Base-by-base conservation (phyloP, 495 filamentous ascomycete species). In the Patellaria atrata region DNA sequence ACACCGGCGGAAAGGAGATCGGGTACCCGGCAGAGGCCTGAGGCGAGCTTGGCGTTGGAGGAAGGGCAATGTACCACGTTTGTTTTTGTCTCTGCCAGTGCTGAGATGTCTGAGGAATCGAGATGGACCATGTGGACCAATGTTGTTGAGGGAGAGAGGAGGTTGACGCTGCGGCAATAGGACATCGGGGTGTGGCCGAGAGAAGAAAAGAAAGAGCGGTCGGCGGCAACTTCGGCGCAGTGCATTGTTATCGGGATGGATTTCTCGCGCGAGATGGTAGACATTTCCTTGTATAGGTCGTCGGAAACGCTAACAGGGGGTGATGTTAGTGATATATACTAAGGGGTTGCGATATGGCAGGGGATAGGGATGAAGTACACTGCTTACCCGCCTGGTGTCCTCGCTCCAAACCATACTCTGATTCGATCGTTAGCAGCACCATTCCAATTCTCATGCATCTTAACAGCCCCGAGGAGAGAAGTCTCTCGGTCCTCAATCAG, bases 331-430 rank as follows among this genome's bases (percentile, higher is more conserved):
- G n/a, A n/a, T n/a, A n/a, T n/a, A n/a, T n/a, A n/a, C n/a, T n/a
- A n/a, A n/a, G n/a, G n/a, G n/a, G n/a, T n/a, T n/a, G n/a, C n/a
- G n/a, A n/a, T n/a, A n/a, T n/a, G n/a, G n/a, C n/a, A n/a, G n/a
- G n/a, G n/a, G n/a, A n/a, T n/a, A n/a, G n/a, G n/a, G n/a, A n/a
- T n/a, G n/a, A n/a, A n/a, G n/a, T n/a, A n/a, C n/a, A n/a, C n/a
- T n/a, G n/a, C n/a, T n/a, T n/a, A n/a, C n/a, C 62, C 62, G 30
- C 65, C 61, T 9, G 65, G 62, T 5, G 65, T 66, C 23, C 61
- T 51, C 1, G 63, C 64, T 11, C 62, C 63, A 45, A 66, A 65
- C 65, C 65, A 68, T 5, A 68, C 61, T 1, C 58, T 51, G 23
- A 68, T 63, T 3, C 65, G 50, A 33, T 60, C 62, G 39, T 65